phyloP scores from a whole-genome alignment of 208 protist genomes.

The Trichomonas vaginalis region DNA sequence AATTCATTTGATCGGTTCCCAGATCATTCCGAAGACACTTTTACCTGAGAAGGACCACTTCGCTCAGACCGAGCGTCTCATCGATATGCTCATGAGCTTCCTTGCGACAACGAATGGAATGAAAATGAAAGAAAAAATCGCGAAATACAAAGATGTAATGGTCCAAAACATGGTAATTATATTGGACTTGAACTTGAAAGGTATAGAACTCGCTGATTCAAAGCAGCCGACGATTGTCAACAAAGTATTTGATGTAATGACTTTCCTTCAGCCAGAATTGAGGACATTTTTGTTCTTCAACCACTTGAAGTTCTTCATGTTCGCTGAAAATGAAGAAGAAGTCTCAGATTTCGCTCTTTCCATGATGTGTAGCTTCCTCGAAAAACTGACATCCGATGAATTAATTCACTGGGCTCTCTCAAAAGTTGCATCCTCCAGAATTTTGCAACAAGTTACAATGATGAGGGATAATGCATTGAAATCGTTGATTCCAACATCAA shows the following conservation, averaged over 20 bases:
- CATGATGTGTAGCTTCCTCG: background rate
- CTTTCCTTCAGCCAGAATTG: background rate
- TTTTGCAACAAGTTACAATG: background rate
- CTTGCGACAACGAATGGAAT: background rate
- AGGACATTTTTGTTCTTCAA: background rate
- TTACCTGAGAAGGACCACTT: background rate
- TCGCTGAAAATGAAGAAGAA: background rate
- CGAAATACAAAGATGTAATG: background rate
- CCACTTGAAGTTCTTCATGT: background rate
- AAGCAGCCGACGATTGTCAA: background rate
- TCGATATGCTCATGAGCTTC: background rate
- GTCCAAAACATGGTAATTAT: background rate
- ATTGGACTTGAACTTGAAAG: background rate
- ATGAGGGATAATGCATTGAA: background rate
- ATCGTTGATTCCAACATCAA: background rate
- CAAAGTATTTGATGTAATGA: background rate
- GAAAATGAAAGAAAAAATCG: background rate
- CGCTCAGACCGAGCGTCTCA: background rate
- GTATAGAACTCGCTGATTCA: background rate
- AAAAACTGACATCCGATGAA: background rate
- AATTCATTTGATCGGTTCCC: background rate
- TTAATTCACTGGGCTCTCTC: background rate
- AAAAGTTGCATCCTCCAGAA: background rate
- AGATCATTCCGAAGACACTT: background rate
- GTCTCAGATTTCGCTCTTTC: background rate